These are phyloP conservation scores for Puccinellia tenuiflora DNA, from an alignment of 176 grass and related monocot genomes.

Conservation along the genomic window DNA sequence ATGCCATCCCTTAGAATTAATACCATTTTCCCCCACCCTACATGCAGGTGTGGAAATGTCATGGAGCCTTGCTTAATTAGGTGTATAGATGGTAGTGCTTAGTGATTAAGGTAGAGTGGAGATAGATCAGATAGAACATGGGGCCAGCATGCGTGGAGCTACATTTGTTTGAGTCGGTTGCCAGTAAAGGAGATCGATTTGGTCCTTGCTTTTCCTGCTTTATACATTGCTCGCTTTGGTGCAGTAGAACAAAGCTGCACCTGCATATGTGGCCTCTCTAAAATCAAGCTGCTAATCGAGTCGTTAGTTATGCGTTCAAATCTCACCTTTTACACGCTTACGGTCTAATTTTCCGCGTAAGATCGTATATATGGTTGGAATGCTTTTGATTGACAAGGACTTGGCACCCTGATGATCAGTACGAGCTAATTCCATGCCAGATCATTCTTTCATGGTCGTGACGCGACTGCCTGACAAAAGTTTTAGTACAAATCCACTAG, in stretches of 20 bases:
- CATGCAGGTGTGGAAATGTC: no score
- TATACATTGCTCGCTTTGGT: neutral
- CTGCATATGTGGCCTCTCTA: neutral
- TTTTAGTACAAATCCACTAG: neutral
- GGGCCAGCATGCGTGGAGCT: neutral
- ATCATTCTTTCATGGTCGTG: neutral
- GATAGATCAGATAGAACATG: neutral
- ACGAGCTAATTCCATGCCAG: neutral
- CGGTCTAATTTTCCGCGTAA: no score
- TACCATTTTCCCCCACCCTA: no score
- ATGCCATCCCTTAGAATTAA: no score
- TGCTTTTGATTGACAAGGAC: neutral
- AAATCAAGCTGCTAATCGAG: neutral
- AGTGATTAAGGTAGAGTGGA: slow-evolving; percentile 1
- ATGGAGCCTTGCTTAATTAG: neutral
- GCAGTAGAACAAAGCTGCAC: no score
- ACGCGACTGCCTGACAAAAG: neutral
- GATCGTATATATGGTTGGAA: no score
- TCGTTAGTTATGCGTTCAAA: neutral
- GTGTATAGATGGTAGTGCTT: neutral
- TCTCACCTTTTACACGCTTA: neutral
- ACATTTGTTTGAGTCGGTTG: neutral
- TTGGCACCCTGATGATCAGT: neutral
- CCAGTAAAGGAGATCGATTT: neutral
- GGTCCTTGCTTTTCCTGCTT: slow-evolving; percentile 9